These are phyloP conservation scores for Cerioporus squamosus DNA, from an alignment of 1,284 basidiomycete genomes.

Conservation along the genomic window DNA sequence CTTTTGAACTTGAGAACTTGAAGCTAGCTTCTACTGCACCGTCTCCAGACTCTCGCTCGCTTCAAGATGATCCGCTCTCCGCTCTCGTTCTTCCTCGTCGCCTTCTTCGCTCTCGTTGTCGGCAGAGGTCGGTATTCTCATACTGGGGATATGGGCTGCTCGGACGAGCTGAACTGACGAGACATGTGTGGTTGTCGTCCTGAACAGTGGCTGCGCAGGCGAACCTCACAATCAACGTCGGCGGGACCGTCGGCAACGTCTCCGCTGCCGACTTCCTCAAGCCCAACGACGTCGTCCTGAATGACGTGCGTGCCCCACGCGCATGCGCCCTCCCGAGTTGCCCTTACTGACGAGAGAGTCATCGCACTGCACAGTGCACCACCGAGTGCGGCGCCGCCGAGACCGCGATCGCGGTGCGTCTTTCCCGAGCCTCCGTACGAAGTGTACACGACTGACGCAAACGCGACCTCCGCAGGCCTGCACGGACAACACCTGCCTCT, in stretches of 20 bases:
- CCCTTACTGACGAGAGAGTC: no score
- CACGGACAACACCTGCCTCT: constrained; percentile 53
- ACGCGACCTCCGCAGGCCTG: neutral
- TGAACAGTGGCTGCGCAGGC: constrained; percentile 47
- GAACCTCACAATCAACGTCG: constrained; percentile 48
- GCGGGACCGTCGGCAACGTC: constrained; percentile 38
- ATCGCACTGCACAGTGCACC: no score
- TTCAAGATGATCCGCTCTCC: constrained; percentile 14
- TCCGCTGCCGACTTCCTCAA: constrained; percentile 49
- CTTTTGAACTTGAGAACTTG: constrained; percentile 1
- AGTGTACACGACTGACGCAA: neutral
- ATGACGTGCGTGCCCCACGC: constrained; percentile 41
- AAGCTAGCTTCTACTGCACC: neutral
- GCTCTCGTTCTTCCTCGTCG: constrained; percentile 16
- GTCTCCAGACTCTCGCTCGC: neutral
- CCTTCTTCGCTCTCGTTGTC: constrained; percentile 26
- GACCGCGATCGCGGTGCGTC: neutral
- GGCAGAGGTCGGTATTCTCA: constrained; percentile 24
- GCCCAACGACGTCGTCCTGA: constrained; percentile 44
- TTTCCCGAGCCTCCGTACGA: neutral
- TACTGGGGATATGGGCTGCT: neutral
- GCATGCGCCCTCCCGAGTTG: no score
- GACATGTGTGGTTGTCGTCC: neutral
- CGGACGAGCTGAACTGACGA: neutral
- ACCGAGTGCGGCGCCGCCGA: no score